Percentiles rank a stretch among this genome's conserved stretches.
Conservation (phyloP, 345 rosid genomes). For the Salix caprea region DNA sequence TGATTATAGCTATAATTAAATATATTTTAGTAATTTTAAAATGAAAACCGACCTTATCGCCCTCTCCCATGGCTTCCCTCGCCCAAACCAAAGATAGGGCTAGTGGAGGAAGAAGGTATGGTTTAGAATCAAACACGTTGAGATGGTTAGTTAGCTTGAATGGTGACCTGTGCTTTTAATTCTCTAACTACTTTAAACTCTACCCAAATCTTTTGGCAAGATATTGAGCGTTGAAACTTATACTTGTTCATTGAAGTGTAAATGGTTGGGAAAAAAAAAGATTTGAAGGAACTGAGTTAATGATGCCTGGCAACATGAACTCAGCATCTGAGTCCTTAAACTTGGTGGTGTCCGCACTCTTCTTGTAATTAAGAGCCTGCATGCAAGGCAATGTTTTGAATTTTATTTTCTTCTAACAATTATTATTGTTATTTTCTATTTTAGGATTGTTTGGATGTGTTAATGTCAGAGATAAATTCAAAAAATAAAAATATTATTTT, state of each 20-base stretch:
- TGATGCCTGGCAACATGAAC: neutral
- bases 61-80: neutral
- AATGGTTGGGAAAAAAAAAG: neutral
- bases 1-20: neutral
- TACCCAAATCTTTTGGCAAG: neutral
- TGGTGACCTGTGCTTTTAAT: neutral
- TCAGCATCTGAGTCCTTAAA: neutral
- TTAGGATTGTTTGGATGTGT: too few relatives aligned
- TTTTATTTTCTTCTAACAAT: too few relatives aligned
- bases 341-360: neutral
- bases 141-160: neutral
- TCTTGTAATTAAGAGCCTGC: neutral
- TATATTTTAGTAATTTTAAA: neutral
- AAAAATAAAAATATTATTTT: too few relatives aligned
- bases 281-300: neutral
- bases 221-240: neutral
- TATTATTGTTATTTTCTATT: too few relatives aligned
- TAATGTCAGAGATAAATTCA: rapidly evolving
- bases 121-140: neutral
- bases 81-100: neutral
- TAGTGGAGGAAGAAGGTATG: neutral
- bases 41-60: neutral
- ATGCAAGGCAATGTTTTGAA: neutral
- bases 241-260: neutral
- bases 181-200: neutral